phyloP scores from a whole-genome alignment of 192 early-diverging fungal genomes.

The Thamnidium elegans region DNA sequence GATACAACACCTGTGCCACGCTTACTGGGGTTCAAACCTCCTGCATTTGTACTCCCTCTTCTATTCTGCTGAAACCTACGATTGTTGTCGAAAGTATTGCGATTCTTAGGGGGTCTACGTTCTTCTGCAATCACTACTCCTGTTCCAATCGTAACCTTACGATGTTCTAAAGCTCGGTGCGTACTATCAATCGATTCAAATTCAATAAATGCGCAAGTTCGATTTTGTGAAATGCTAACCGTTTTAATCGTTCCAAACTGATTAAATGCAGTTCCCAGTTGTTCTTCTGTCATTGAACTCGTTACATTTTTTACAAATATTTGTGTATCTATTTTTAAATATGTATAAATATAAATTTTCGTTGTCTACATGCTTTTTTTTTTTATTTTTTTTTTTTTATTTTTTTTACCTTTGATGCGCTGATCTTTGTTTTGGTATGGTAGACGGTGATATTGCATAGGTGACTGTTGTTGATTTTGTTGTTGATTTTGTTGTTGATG shows the following conservation, averaged over 20 bases:
- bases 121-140: conserved; percentile 27
- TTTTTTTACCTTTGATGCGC: background rate
- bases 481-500: no score
- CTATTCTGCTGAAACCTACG: no score
- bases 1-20: no score
- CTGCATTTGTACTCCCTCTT: no score
- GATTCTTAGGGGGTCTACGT: background rate
- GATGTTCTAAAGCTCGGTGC: conserved; percentile 37
- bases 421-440: conserved; percentile 13
- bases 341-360: background rate
- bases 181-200: conserved; percentile 29
- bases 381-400: background rate
- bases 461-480: no score
- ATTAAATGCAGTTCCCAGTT: conserved; percentile 38
- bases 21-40: no score
- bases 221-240: background rate
- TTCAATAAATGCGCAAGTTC: conserved; percentile 43
- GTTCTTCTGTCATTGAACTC: conserved; percentile 35
- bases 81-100: no score
- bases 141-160: conserved; percentile 27
- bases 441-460: background rate
- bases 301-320: conserved; percentile 44
- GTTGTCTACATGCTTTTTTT: background rate
- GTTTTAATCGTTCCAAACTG: conserved; percentile 36
- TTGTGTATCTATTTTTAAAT: background rate